These are phyloP conservation scores for Gossypium laxum DNA, from an alignment of 441 rosid genomes.

Conservation along the genomic window DNA sequence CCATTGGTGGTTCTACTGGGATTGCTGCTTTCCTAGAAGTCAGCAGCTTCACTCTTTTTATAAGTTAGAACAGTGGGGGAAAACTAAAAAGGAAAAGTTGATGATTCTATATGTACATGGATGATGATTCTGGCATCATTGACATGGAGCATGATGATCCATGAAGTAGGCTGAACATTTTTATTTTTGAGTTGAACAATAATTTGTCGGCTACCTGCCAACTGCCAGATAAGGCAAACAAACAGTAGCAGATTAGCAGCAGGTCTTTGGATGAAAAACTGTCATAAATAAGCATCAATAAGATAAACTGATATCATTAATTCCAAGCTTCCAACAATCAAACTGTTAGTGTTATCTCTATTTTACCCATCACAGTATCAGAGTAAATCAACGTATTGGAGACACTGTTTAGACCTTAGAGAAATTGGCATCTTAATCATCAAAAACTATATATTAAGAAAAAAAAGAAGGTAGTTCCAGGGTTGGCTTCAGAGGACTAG, in stretches of 20 bases:
- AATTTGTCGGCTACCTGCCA: background rate
- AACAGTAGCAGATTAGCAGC: background rate
- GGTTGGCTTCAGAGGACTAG: no score
- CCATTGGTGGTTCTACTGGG: slow-evolving; percentile 16
- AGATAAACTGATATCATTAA: background rate
- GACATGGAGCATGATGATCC: background rate
- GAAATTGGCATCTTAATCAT: no score
- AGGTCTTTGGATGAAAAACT: background rate
- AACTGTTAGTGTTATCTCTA: no score
- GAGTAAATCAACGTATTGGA: no score
- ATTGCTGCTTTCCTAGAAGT: background rate
- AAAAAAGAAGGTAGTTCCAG: no score
- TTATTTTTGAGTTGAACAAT: background rate
- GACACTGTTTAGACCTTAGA: no score
- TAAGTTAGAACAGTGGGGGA: slow-evolving; percentile 1
- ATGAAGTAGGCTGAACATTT: background rate
- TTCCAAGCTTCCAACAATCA: background rate
- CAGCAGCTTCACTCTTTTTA: background rate
- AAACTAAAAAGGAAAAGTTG: background rate
- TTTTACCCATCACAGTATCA: no score
- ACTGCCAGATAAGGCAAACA: slow-evolving; percentile 3
- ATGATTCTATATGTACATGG: background rate
- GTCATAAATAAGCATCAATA: slow-evolving; percentile 1
- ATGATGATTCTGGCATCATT: slow-evolving; percentile 2
- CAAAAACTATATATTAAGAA: no score